Base-by-base conservation (phyloP, 2,329 filamentous ascomycete genomes). In the Alternaria ethzedia region DNA sequence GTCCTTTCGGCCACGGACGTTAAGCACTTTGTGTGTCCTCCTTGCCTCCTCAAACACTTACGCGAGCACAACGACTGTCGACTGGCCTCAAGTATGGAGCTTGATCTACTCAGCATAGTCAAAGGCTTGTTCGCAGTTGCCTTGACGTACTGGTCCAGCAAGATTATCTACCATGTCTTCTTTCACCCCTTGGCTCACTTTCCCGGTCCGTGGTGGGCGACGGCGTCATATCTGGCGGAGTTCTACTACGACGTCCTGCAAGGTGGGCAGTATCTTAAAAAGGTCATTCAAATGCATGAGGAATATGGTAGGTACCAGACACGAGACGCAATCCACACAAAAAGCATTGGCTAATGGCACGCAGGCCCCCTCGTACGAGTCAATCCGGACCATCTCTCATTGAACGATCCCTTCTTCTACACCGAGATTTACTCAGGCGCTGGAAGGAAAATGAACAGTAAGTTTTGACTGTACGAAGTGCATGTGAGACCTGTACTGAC, bases 271-370 rank as follows among this genome's bases (percentile, higher is more conserved):
- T 73, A 78, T 15, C 75, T 78, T 56, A 69, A 74, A 49, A 74
- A 76, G 64, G 71, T 81, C 17, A 69, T 80, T 50, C 57, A 64
- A 3, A 69, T 81, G 25, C 79, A 81, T 61, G 43, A 68, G 21
- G n/a, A 28, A 26, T 68, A 73, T 41, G 67, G 70, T 51, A 57
- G 25, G 51, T 15, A 26, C 12, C 17, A 13, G 17, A 13, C 5
- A 23, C 11, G 20, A 36, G 13, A 30, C 28, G 17, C 8, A 51
- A 4, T 17, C 9, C 4, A 10, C 7, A n/a, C 6, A 20, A 36
- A 21, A 21, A 23, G 17, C 23, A 30, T 49, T 7, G 43, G 15
- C 11, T 49, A 2, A 58, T 12, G 1, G 17, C 10, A 6, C 3
- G 17, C 25, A 72, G 70, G 70, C 15, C 64, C 72, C 8, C 59